Evolutionary conservation across 768 basidiomycete species (phyloP), one percentile per base, ranked within the genome.

Genomic region (Naganishia onofrii): DNA sequence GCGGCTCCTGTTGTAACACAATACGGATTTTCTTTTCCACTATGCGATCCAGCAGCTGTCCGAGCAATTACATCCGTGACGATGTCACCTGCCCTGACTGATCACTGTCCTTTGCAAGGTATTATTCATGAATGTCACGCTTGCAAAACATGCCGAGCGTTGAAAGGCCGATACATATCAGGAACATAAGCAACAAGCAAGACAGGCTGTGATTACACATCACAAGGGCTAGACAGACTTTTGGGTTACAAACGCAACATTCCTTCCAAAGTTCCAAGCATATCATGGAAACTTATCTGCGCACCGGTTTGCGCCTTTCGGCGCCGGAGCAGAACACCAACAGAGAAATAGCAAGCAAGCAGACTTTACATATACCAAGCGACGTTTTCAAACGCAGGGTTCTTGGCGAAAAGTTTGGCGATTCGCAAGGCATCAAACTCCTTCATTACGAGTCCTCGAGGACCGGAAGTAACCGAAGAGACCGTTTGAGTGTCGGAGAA

Each of bases 301-400:
- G 7, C 3, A 26, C 48, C 48, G 23, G 23, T 13, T 51, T n/a
- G 48, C n/a, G 48, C 48, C 48, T 51, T 4, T 4, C 48, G n/a
- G 19, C n/a, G n/a, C n/a, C 21, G 48, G 23, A 51, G n/a, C 48
- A 51, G 13, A 51, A 7, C n/a, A 51, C 3, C 19, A 26, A 23
- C 2, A 51, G 15, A 51, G 21, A 51, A n/a, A 23, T 12, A 21
- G 48, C 57, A 58, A 58, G 56, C 57, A 58, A 38, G 34, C 32
- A 58, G 15, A 23, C 12, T 19, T 23, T 63, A 63, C 60, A 63
- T 63, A 26, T 63, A 63, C 60, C 60, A 63, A 21, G 60, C 60
- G 23, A 63, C 60, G 38, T 63, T 63, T 44, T 63, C 60, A 63
- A 63, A 63, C 38, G 38, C 60, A 42, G 36, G 36, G 60, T 44